phyloP scores from a whole-genome alignment of 192 early-diverging fungal species.

The Entrophospora sp. region DNA sequence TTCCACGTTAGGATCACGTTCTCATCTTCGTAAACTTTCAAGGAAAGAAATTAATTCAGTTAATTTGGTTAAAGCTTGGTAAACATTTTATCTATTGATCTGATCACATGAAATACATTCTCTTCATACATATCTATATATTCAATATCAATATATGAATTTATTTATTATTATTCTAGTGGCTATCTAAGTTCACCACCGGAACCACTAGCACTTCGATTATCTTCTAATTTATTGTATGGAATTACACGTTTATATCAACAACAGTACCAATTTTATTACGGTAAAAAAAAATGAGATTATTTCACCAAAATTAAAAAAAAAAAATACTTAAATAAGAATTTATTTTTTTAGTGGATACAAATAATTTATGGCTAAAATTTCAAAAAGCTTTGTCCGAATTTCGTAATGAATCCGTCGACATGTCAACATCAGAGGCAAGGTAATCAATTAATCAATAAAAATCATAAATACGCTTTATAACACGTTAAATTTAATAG shows the following conservation, averaged over 20 bases:
- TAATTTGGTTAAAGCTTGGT: constrained; percentile 43
- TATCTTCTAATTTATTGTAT: constrained; percentile 52
- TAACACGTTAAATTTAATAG: background rate
- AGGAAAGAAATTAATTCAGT: constrained; percentile 47
- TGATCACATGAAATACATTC: no score
- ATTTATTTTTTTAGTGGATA: constrained; percentile 26
- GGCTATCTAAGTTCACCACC: constrained; percentile 32
- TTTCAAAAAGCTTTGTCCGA: constrained; percentile 24
- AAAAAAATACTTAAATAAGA: background rate
- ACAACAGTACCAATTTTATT: constrained; percentile 49
- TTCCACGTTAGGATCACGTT: constrained; percentile 42
- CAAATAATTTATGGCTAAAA: constrained; percentile 30
- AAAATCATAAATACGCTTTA: background rate
- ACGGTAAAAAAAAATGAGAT: constrained; percentile 24
- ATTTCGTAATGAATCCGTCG: constrained; percentile 21
- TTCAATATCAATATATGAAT: no score
- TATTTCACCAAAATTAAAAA: background rate
- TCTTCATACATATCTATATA: no score
- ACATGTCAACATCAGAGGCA: constrained; percentile 26
- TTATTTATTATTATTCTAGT: no score
- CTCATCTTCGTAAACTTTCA: constrained; percentile 41
- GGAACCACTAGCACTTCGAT: constrained; percentile 46
- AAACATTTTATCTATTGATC: background rate
- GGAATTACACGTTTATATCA: constrained; percentile 43
- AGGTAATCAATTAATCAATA: constrained; percentile 15